Base-by-base conservation (phyloP, 345 rosid genomes). In the Eucalyptus leucophloia region DNA sequence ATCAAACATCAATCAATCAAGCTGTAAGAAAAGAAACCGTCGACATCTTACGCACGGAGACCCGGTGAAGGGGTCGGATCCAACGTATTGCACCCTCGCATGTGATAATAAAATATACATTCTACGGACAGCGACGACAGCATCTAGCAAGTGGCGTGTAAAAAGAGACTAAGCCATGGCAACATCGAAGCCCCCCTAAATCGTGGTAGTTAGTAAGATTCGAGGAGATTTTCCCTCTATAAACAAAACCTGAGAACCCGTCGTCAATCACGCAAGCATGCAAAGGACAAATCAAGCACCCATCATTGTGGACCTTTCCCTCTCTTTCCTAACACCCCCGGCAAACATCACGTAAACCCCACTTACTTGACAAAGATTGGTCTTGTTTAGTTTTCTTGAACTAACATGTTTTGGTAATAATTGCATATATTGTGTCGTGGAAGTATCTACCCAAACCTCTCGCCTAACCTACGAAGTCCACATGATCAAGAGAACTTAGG, bases 211-310 rank as follows among this genome's bases (percentile, higher is more conserved):
- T 93, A 94, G 98, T 93, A 94, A 95, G 96, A 96, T 96, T 88
- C 90, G 92, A 86, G 86, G 92, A 96, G 96, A 94, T 95, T 92
- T 95, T 91, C 90, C 87, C 90, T 80, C 47, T 77, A 37, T 37
- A 37, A 77, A 77, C 83, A 77, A 91, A 91, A 88, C 90, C 88
- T 86, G 82, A 90, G 69, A 91, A 92, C 92, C 94, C 93, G 83
- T 77, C 97, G 96, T 94, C 97, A 96, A 96, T 96, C 96, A 95
- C 96, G 98, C 97, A 91, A 93, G 90, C 92, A 92, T 90, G 92
- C 91, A 85, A 56, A 89, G 88, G 92, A 91, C 90, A 89, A 88
- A 82, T 91, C 89, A 34, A 69, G 34, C 60, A 83, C 24, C 80
- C 87, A 86, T 62, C 86, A 47, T 5, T 40, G 80, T 91, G 90